A percentile compares a stretch with the other conserved stretches of the same genome.
Evolutionary conservation across 345 rosid genomes (phyloP).

Genomic region (Trapa bicornis): DNA sequence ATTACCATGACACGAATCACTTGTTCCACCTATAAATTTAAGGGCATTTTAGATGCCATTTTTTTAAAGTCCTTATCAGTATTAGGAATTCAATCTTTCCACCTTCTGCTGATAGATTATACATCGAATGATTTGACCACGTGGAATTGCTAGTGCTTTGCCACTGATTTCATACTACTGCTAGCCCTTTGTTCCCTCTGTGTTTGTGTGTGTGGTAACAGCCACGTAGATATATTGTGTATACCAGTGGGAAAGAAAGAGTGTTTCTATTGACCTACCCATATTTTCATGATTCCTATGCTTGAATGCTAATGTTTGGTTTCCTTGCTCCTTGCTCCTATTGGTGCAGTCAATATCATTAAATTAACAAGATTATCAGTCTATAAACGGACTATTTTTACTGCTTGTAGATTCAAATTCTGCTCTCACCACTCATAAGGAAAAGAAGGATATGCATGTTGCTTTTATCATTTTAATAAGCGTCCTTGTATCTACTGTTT

Average conservation of each 20-base stretch:
- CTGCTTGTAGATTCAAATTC: constrained; percentile 24
- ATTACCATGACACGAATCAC: neutral
- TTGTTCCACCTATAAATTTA: neutral
- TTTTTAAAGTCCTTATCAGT: neutral
- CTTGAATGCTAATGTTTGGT: neutral
- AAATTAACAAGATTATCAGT: neutral
- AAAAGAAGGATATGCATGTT: constrained; percentile 23
- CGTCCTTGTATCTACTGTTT: constrained; percentile 23
- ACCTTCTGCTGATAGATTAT: neutral
- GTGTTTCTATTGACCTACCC: too few species aligned
- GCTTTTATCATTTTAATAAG: constrained; percentile 36
- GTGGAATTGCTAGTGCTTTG: neutral
- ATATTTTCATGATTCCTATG: neutral
- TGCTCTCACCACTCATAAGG: constrained; percentile 11
- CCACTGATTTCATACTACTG: neutral
- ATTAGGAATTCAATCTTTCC: neutral
- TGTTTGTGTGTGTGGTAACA: neutral
- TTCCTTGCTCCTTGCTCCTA: neutral
- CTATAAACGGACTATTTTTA: neutral
- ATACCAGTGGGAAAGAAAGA: too few species aligned
- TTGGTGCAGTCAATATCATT: neutral
- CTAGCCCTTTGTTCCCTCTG: neutral
- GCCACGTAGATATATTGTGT: neutral
- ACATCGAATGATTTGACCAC: neutral
- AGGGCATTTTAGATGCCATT: neutral